Percentiles rank a stretch among this genome's conserved stretches.
phyloP scores from a whole-genome alignment of 768 basidiomycete species.

The Lactifluus rugatus region DNA sequence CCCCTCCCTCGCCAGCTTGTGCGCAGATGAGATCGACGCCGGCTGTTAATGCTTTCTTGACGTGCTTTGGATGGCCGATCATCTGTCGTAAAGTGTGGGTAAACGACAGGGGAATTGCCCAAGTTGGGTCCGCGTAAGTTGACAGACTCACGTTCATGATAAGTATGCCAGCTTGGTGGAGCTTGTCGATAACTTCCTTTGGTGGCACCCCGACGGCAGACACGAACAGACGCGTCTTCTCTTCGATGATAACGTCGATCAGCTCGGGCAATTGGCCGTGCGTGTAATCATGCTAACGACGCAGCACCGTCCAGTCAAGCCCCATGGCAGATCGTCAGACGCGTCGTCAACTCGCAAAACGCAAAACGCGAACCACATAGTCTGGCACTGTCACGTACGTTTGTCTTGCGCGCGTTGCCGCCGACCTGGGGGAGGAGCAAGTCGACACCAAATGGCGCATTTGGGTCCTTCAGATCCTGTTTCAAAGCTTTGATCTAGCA shows the following conservation, averaged over 20 bases:
- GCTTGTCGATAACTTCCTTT: constrained; percentile 61
- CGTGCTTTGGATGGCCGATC: constrained; percentile 94
- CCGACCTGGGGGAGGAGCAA: constrained; percentile 82
- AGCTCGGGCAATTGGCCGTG: constrained; percentile 77
- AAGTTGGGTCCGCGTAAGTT: too few species aligned
- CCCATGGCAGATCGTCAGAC: too few species aligned
- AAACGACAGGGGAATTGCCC: too few species aligned
- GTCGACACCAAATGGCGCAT: constrained; percentile 85
- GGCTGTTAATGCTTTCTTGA: constrained; percentile 64
- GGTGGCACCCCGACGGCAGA: constrained; percentile 88
- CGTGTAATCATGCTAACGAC: constrained; percentile 86
- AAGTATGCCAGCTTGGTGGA: constrained; percentile 78
- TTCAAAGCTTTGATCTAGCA: constrained; percentile 64
- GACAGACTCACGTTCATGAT: constrained; percentile 63
- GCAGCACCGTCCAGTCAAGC: too few species aligned
- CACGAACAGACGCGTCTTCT: constrained; percentile 81
- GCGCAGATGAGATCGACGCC: constrained; percentile 93
- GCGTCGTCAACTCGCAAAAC: too few species aligned
- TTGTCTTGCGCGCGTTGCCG: constrained; percentile 83
- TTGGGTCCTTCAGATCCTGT: constrained; percentile 58
- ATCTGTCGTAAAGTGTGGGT: constrained; percentile 33
- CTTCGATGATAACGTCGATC: constrained; percentile 86
- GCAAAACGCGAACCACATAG: constrained; percentile 16
- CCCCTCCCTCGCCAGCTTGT: constrained; percentile 86
- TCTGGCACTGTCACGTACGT: constrained; percentile 40